Evolutionary conservation across 1,139 yeast species (phyloP), one percentile per base, ranked within the genome.

Genomic region (Entelexis paramagnoliae): DNA sequence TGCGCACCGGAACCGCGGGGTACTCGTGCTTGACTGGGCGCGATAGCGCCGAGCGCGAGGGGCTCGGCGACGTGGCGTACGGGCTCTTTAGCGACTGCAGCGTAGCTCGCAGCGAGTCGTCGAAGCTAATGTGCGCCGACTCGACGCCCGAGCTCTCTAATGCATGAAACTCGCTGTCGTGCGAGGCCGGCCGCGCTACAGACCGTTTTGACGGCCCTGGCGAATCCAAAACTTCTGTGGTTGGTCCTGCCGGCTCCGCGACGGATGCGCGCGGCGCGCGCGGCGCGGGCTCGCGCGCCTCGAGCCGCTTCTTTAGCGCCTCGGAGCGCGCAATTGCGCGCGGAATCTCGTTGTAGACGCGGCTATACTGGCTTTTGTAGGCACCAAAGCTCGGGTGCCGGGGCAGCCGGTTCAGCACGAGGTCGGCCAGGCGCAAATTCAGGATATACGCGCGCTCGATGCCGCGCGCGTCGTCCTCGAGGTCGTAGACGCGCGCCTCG

Each of bases 371-470:
- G 3, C 50, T 52, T 8, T 57, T 55, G 14, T 55, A 50, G 8
- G 52, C 48, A n/a, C 62, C 63, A 46, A 72, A 58, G 34, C 70
- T 74, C 0, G 78, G 76, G 54, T 75, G 78, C 2, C 55, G 62
- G 6, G 72, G 70, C 46, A 78, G 60, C 44, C 67, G 66, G 62
- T 75, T 71, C 51, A 74, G 68, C 38, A 77, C 68, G 50, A 78
- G 65, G 52, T 77, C 78, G 8, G 77, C 69, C 58, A 72, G 75
- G 50, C 81, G 63, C 35, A 72, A 62, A 59, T 75, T 75, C 48
- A 77, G 62, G n/a, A 75, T 62, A 57, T 72, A 77, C 1, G 80
- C 76, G 54, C 75, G 74, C 39, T 69, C 72, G 48, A 64, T 62
- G 17, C 47, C 49, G 14, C n/a, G 22, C n/a, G 24, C n/a, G 16